Base-by-base conservation (phyloP, 2,329 filamentous ascomycete species). In the Tolypocladium sp. region DNA sequence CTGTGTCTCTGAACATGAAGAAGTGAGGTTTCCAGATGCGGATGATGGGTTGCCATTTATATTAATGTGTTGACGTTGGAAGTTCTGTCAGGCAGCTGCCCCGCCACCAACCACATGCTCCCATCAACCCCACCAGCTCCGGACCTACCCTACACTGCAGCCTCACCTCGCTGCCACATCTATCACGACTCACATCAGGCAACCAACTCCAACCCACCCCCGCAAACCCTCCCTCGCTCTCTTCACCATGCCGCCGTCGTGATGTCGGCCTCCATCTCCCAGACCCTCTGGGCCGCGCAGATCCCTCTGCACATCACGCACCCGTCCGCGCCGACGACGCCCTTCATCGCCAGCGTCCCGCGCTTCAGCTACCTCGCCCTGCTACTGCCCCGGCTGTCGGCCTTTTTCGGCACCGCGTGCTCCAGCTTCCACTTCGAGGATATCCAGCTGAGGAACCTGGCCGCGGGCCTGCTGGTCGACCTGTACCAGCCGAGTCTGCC, bases 341-440 rank as follows among this genome's bases (percentile, higher is more conserved):
- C 81, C 22, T 83, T 84, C 66, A 73, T 84, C 67, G 76, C 79
- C 40, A 76, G 75, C 57, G 73, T 85, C 59, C 82, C 83, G 54
- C 81, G 83, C 64, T 83, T 85, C 70, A 78, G 80, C 71, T 86
- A 85, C 72, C 76, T 85, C 10, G 78, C 83, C 13, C 74, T 84
- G 61, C 75, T 85, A 38, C 74, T 84, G 49, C 82, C 83, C 30
- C 80, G 82, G 35, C 74, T 85, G 54, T 72, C 76, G 1, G 71
- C 77, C 62, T 84, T 78, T 70, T 85, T 83, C 69, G 74, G 76
- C 60, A 67, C 74, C 12, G 74, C 81, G 3, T 84, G 82, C 71
- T 83, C 81, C 38, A 83, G 81, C 69, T 85, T 85, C 68, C 79
- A 83, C 67, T 81, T 82, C 65, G 80, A 83, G 61, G 76, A 79